These are phyloP conservation scores for Suillus brevipes DNA, from an alignment of 768 basidiomycete genomes.

Conservation along the genomic window DNA sequence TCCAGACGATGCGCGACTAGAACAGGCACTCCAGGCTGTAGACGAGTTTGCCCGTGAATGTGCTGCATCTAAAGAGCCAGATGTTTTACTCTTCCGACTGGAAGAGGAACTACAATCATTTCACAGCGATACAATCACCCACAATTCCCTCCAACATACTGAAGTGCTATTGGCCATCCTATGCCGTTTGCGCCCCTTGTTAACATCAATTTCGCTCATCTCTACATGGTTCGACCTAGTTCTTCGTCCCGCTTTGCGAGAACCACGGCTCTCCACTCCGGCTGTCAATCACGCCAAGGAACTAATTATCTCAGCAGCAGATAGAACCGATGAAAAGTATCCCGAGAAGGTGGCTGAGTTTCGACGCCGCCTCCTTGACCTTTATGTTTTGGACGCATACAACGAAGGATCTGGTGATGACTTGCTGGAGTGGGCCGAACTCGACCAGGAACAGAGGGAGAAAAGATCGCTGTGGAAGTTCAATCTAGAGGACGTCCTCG, in stretches of 20 bases:
- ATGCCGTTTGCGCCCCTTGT: conserved; percentile 58
- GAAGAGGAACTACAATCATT: conserved; percentile 70
- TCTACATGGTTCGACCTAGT: conserved; percentile 82
- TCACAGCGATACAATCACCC: conserved; percentile 63
- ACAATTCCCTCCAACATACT: conserved; percentile 57
- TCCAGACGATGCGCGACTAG: conserved; percentile 49
- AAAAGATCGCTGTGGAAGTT: conserved; percentile 68
- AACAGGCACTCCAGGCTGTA: conserved; percentile 48
- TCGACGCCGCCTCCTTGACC: conserved; percentile 65
- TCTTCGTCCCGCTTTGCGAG: conserved; percentile 74
- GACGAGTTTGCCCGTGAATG: conserved; percentile 59
- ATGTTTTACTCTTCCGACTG: conserved; percentile 45
- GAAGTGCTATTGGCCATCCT: conserved; percentile 70
- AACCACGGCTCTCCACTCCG: conserved; percentile 61
- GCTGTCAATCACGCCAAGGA: conserved; percentile 70
- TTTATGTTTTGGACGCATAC: conserved; percentile 75
- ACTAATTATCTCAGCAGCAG: conserved; percentile 63
- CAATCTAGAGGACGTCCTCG: conserved; percentile 75
- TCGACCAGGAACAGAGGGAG: conserved; percentile 62
- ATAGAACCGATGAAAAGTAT: conserved; percentile 43
- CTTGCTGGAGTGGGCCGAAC: conserved; percentile 69
- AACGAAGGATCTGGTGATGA: conserved; percentile 76
- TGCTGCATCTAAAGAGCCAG: conserved; percentile 46
- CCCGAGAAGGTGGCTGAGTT: conserved; percentile 62
- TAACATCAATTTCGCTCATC: conserved; percentile 66